Conservation (phyloP, 2,329 filamentous ascomycete genomes). For the Alternaria sp. region DNA sequence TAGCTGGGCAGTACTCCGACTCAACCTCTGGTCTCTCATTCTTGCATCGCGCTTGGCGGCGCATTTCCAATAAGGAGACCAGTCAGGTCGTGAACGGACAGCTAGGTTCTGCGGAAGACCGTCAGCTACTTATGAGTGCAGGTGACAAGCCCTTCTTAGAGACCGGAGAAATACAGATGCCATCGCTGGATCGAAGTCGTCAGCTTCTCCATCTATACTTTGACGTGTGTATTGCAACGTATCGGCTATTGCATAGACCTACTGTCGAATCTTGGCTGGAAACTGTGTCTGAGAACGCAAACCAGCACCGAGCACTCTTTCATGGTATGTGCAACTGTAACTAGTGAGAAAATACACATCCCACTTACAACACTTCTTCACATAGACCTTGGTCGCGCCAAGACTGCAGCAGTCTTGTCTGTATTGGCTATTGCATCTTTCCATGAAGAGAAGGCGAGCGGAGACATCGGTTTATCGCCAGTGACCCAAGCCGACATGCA, state of each 20-base stretch:
- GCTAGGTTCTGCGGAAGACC: constrained; percentile 36
- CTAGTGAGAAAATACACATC: neutral
- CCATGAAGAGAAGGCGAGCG: constrained; percentile 54
- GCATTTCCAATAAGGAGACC: constrained; percentile 67
- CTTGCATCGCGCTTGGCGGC: constrained; percentile 72
- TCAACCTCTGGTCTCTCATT: constrained; percentile 63
- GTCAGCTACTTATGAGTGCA: constrained; percentile 59
- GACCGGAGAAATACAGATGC: constrained; percentile 39
- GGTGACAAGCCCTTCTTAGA: constrained; percentile 61
- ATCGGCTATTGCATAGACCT: constrained; percentile 64
- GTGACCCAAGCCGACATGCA: constrained; percentile 37
- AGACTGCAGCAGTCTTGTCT: constrained; percentile 51
- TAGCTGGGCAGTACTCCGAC: constrained; percentile 65
- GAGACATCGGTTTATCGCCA: constrained; percentile 33
- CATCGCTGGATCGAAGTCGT: constrained; percentile 20
- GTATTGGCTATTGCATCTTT: constrained; percentile 59
- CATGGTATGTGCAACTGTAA: constrained; percentile 43
- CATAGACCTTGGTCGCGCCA: constrained; percentile 48
- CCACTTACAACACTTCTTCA: neutral
- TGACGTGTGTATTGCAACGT: constrained; percentile 66
- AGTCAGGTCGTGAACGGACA: constrained; percentile 33
- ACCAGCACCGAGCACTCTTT: constrained; percentile 43
- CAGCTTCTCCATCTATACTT: constrained; percentile 63
- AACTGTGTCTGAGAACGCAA: constrained; percentile 26
- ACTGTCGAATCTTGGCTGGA: constrained; percentile 59